Percentiles rank a stretch among this genome's conserved stretches.
Evolutionary conservation across 106 monocot species (phyloP).

Genomic region (Triglochin maritima): DNA sequence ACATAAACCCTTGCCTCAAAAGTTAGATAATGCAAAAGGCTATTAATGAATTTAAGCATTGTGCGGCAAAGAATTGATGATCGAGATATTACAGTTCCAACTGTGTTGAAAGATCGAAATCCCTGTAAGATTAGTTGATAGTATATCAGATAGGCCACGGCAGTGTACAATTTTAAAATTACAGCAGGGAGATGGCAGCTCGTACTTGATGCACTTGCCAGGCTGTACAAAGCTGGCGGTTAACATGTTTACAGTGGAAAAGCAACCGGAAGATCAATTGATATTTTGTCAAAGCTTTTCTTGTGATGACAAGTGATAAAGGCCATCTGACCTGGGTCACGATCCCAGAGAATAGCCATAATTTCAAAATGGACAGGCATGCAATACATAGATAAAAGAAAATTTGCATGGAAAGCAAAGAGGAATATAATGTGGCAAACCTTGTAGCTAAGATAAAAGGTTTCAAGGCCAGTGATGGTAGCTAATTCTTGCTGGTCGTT

Average conservation of each 20-base stretch:
- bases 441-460: constrained; percentile 81
- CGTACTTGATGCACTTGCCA: constrained; percentile 99
- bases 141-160: neutral
- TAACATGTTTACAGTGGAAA: constrained; percentile 93
- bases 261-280: constrained; percentile 91
- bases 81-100: constrained; percentile 64
- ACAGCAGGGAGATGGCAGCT: neutral
- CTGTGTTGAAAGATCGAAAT: constrained; percentile 50
- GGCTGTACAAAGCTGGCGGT: constrained; percentile 83
- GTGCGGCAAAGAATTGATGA: constrained; percentile 89
- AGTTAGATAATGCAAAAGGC: constrained; percentile 93
- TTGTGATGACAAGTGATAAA: constrained; percentile 84
- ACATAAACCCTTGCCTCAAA: constrained; percentile 57
- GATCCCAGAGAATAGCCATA: neutral
- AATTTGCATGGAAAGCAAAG: too few species aligned
- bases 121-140: constrained; percentile 26
- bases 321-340: constrained; percentile 85
- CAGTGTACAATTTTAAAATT: neutral
- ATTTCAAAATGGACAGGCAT: too few species aligned
- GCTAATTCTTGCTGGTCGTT: constrained; percentile 35
- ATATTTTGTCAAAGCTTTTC: constrained; percentile 88
- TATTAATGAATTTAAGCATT: constrained; percentile 96
- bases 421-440: constrained; percentile 12
- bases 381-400: too few species aligned
- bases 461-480: constrained; percentile 79